These are phyloP conservation scores for Aureobasidium sp. DNA, from an alignment of 2,329 filamentous ascomycete species.

Conservation along the genomic window DNA sequence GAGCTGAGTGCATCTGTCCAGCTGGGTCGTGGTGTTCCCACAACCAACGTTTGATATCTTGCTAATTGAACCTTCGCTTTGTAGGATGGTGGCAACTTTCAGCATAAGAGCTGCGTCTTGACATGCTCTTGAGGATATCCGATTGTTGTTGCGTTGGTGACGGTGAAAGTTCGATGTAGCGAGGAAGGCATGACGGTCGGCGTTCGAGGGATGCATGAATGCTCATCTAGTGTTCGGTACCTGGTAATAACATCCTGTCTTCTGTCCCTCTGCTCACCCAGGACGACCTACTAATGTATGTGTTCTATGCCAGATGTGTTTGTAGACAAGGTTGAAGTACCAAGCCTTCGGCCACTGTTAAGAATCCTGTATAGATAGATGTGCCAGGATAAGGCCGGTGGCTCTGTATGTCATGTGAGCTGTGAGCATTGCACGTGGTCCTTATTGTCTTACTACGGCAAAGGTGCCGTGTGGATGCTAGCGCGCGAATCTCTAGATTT, in stretches of 20 bases:
- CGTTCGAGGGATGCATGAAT: background rate
- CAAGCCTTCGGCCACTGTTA: background rate
- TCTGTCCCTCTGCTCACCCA: background rate
- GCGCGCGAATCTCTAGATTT: background rate
- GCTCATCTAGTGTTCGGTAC: background rate
- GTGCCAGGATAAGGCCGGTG: background rate
- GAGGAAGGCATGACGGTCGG: background rate
- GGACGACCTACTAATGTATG: background rate
- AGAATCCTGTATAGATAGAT: background rate
- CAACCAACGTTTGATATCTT: no score
- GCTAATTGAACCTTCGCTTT: no score
- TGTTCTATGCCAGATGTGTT: no score
- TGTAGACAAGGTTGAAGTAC: no score
- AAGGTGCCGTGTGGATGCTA: conserved; percentile 13
- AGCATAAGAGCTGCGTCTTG: conserved; percentile 23
- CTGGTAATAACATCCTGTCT: background rate
- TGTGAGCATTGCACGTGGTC: conserved; percentile 10
- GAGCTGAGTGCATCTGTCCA: no score
- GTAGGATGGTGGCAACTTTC: conserved; percentile 21
- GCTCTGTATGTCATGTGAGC: background rate
- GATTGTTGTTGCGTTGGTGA: background rate
- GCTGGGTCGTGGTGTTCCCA: no score
- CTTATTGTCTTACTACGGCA: background rate
- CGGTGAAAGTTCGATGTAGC: background rate
- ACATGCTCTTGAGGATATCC: conserved; percentile 21